Percentiles rank a stretch among this genome's conserved stretches.
Conservation (phyloP, 495 filamentous ascomycete genomes). For the Penicillium silybi region DNA sequence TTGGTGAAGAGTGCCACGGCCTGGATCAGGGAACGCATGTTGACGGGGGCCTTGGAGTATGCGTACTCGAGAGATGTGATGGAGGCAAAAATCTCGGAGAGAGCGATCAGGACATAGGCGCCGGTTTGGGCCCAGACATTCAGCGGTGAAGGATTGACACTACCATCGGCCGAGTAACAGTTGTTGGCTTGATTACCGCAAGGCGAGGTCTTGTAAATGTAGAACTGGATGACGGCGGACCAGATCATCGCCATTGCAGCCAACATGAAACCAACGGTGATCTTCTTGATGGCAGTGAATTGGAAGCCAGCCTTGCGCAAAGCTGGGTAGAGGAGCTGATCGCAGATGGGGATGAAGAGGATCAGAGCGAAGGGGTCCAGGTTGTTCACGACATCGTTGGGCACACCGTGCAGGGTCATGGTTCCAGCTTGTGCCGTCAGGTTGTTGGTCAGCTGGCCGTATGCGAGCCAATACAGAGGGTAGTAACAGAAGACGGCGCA, state of each 20-base stretch:
- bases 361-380: constrained; percentile 69
- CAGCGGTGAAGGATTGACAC: constrained; percentile 36
- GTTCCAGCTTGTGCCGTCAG: constrained; percentile 51
- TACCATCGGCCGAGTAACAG: constrained; percentile 25
- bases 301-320: constrained; percentile 55
- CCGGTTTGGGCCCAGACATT: constrained; percentile 55
- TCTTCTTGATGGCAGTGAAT: constrained; percentile 65
- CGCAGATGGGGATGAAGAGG: constrained; percentile 64
- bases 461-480: constrained; percentile 64
- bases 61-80: neutral
- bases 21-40: constrained; percentile 60
- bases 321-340: constrained; percentile 60
- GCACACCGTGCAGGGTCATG: constrained; percentile 48
- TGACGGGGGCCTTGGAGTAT: neutral
- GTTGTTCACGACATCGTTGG: constrained; percentile 70
- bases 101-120: constrained; percentile 57
- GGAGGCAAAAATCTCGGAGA: constrained; percentile 55
- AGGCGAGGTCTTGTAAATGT: constrained; percentile 57
- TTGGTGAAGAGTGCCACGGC: constrained; percentile 65
- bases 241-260: constrained; percentile 54
- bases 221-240: constrained; percentile 62
- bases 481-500: constrained; percentile 65
- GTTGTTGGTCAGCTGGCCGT: constrained; percentile 59
- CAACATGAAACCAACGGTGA: constrained; percentile 61
- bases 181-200: constrained; percentile 48